These are phyloP conservation scores for Spatholobus suberectus DNA, from an alignment of 306 rosid genomes.

Conservation along the genomic window DNA sequence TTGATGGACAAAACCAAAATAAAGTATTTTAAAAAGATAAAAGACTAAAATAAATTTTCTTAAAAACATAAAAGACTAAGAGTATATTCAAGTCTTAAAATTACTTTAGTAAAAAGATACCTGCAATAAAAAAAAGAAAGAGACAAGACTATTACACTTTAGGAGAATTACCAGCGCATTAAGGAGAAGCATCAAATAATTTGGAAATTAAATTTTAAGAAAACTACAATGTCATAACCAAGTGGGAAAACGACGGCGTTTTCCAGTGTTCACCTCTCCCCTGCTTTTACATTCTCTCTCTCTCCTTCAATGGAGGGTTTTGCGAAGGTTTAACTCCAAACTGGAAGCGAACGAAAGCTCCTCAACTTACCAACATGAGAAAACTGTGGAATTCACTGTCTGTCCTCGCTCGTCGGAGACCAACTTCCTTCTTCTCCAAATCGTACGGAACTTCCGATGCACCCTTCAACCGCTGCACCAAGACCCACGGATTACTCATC, in stretches of 20 bases:
- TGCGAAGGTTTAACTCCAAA: constrained; percentile 51
- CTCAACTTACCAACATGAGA: constrained; percentile 56
- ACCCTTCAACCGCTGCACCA: constrained; percentile 50
- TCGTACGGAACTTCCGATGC: constrained; percentile 43
- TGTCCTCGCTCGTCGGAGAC: constrained; percentile 53
- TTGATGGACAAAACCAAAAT: no score
- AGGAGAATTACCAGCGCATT: no score
- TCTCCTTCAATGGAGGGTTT: constrained; percentile 51
- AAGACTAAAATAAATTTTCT: no score
- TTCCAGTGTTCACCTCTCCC: background rate
- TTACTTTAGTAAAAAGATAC: no score
- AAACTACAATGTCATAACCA: background rate
- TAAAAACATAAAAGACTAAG: no score
- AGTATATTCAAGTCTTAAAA: no score
- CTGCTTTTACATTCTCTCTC: background rate
- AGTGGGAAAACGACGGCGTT: constrained; percentile 19
- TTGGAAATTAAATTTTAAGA: no score
- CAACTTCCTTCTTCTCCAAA: constrained; percentile 39
- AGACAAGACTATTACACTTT: no score
- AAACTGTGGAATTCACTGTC: constrained; percentile 52
- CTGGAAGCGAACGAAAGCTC: background rate
- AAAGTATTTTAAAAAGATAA: no score
- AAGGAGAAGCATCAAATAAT: no score
- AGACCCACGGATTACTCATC: constrained; percentile 47
- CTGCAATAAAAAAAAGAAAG: no score